Evolutionary conservation across 1,139 yeast species (phyloP).

Genomic region (Saccharomyces hybrid): DNA sequence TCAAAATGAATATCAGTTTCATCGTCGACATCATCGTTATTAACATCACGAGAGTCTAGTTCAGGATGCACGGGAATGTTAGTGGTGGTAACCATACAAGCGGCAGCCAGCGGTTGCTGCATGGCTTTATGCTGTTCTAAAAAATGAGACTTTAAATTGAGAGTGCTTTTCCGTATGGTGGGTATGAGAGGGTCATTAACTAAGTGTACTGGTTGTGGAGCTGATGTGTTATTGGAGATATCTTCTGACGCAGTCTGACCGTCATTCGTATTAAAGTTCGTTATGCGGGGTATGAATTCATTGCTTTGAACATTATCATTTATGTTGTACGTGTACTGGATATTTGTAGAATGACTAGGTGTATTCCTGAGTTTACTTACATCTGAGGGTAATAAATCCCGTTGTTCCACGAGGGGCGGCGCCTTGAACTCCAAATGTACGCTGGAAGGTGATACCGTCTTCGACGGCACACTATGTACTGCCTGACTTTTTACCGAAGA

Average conservation of each 20-base stretch:
- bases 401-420: too few relatives aligned
- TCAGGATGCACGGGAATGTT: not conserved
- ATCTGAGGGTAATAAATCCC: not conserved
- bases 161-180: not conserved
- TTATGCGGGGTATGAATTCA: not conserved
- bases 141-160: not conserved
- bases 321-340: not conserved
- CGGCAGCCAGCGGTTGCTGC: not conserved
- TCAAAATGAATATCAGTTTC: constrained; percentile 13
- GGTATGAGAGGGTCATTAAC: not conserved
- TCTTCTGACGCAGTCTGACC: not conserved
- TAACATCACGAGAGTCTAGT: not conserved
- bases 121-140: not conserved
- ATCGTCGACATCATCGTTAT: not conserved
- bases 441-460: not conserved
- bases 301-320: not conserved
- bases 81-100: not conserved
- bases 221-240: not conserved
- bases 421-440: too few relatives aligned
- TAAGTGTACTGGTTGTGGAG: not conserved
- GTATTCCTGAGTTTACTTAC: not conserved
- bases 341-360: not conserved
- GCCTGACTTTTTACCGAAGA: not conserved
- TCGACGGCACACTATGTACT: not conserved
- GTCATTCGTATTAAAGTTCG: not conserved